Evolutionary conservation across 169 alveolate species (phyloP).

Genomic region (Plasmodium billcollinsi): DNA sequence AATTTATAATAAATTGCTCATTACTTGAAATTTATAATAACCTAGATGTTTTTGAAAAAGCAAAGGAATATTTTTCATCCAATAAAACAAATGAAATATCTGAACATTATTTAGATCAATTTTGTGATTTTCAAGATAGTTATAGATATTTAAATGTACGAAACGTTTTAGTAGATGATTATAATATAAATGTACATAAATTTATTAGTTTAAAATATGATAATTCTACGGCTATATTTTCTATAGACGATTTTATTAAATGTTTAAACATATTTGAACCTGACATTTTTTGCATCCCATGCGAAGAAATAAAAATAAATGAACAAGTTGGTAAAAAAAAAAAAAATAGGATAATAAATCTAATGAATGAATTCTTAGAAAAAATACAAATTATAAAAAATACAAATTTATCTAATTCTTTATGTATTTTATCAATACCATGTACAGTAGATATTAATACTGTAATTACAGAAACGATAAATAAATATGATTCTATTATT

Average conservation of each 20-base stretch:
- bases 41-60: constrained; percentile 53
- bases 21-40: constrained; percentile 51
- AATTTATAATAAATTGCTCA: constrained; percentile 50
- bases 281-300: constrained; percentile 66
- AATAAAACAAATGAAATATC: neutral
- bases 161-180: constrained; percentile 38
- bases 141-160: constrained; percentile 64
- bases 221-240: constrained; percentile 24
- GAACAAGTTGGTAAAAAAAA: constrained; percentile 68
- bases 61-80: constrained; percentile 47
- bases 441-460: constrained; percentile 31
- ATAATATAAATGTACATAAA: constrained; percentile 49
- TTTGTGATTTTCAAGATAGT: constrained; percentile 48
- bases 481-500: constrained; percentile 35
- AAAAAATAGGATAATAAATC: constrained; percentile 40
- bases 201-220: constrained; percentile 27
- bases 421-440: constrained; percentile 62
- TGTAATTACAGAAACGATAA: constrained; percentile 13
- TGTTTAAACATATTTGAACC: constrained; percentile 72
- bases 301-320: constrained; percentile 61
- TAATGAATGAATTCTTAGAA: constrained; percentile 65
- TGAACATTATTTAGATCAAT: constrained; percentile 17
- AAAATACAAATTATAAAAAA: constrained; percentile 50
- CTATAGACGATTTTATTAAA: constrained; percentile 53
- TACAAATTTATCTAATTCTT: constrained; percentile 1